Percentiles rank a stretch among this genome's conserved stretches.
These are phyloP conservation scores for Mortierella antarctica DNA, from an alignment of 192 early-diverging fungal genomes.

Conservation along the genomic window DNA sequence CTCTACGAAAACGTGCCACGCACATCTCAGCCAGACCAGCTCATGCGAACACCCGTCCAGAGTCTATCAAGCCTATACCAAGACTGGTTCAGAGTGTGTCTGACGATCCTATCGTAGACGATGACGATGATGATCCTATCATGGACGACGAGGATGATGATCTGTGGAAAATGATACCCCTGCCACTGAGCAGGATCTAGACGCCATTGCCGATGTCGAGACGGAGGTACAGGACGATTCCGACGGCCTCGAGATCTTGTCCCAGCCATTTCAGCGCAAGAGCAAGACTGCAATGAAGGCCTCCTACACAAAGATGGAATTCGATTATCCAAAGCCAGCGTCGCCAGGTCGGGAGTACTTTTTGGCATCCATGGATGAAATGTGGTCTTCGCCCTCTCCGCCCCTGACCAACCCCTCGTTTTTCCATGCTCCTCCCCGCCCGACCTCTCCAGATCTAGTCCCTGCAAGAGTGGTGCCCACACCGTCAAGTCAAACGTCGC, in stretches of 20 bases:
- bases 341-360: slow-evolving; percentile 31
- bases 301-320: not conserved
- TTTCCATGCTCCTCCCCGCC: slow-evolving; percentile 26
- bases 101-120: slow-evolving; percentile 26
- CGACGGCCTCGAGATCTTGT: no score
- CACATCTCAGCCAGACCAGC: no score
- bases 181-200: not conserved
- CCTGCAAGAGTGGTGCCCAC: not conserved
- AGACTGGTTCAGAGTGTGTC: not conserved
- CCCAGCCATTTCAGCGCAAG: no score
- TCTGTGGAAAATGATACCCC: not conserved
- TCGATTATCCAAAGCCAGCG: slow-evolving; percentile 16
- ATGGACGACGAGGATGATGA: slow-evolving; percentile 18
- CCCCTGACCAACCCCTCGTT: slow-evolving; percentile 19
- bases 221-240: not conserved
- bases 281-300: not conserved
- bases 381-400: slow-evolving; percentile 50
- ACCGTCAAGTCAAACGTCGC: not conserved
- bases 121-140: slow-evolving; percentile 30
- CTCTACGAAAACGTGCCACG: not conserved
- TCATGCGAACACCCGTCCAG: no score
- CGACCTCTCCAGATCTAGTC: slow-evolving; percentile 17
- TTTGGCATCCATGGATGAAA: slow-evolving; percentile 24
- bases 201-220: not conserved
- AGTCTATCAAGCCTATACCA: not conserved